phyloP scores from a whole-genome alignment of 345 rosid species.

The Ceriops tagal region DNA sequence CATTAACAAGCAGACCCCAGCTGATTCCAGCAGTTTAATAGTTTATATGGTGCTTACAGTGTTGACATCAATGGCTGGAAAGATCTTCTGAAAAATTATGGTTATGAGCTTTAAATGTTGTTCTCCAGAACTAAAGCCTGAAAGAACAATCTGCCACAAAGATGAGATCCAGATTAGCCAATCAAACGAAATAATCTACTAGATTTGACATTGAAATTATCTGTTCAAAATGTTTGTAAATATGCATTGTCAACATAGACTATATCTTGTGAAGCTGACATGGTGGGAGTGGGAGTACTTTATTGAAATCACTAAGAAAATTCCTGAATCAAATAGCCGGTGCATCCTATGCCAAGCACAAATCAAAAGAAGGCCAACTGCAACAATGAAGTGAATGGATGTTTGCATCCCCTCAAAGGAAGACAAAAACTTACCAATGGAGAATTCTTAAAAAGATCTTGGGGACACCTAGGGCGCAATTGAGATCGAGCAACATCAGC shows the following conservation, averaged over 20 bases:
- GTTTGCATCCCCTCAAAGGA: background rate
- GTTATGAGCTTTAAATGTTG: conserved; percentile 83
- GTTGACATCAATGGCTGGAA: conserved; percentile 87
- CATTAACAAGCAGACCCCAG: conserved; percentile 15
- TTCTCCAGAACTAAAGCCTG: conserved; percentile 85
- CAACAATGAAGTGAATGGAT: conserved; percentile 1
- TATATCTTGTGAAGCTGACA: background rate
- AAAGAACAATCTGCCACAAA: conserved; percentile 74
- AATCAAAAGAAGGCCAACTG: background rate
- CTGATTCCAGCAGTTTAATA: conserved; percentile 11
- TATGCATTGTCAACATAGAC: background rate
- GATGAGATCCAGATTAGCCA: background rate
- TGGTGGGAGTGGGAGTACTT: background rate
- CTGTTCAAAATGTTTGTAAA: background rate
- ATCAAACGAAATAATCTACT: background rate
- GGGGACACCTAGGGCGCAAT: conserved; percentile 82
- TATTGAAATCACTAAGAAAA: background rate
- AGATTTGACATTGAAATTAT: background rate
- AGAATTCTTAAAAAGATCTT: conserved; percentile 77
- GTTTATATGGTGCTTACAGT: conserved; percentile 51
- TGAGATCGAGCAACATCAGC: conserved; percentile 81
- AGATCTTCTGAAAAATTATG: conserved; percentile 91
- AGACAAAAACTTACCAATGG: conserved; percentile 59
- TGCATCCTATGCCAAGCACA: background rate
- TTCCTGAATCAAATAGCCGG: background rate